A percentile compares a stretch with the other conserved stretches of the same genome.
phyloP scores from a whole-genome alignment of 2,329 filamentous ascomycete species.

The Aspergillus aculeatinus region DNA sequence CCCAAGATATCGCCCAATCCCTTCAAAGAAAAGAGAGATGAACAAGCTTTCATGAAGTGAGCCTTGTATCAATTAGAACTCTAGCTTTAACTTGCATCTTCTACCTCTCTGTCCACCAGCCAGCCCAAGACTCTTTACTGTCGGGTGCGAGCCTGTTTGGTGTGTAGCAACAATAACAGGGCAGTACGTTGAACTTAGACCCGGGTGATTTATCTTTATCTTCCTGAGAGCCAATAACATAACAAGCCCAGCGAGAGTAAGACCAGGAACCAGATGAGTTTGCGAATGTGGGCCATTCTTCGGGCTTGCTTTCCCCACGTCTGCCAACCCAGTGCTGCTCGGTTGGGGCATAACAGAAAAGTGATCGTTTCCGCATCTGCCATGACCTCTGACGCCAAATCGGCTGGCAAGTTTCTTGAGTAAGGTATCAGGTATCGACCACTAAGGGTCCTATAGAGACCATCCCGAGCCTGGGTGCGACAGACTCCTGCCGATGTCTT shows the following conservation, averaged over 20 bases:
- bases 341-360: constrained; percentile 17
- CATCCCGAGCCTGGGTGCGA: constrained; percentile 23
- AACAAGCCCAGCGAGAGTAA: background rate
- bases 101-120: too few species aligned
- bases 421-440: constrained; percentile 23
- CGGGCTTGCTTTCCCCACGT: constrained; percentile 4
- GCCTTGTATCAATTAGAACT: too few species aligned
- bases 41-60: too few species aligned
- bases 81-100: too few species aligned
- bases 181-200: too few species aligned
- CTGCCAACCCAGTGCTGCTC: constrained; percentile 14
- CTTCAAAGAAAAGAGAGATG: too few species aligned
- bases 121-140: too few species aligned
- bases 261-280: background rate
- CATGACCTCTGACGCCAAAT: constrained; percentile 19
- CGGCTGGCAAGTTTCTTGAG: constrained; percentile 13
- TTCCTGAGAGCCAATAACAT: background rate
- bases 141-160: too few species aligned
- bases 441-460: constrained; percentile 17
- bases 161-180: too few species aligned
- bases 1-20: too few species aligned
- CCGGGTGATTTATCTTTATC: background rate
- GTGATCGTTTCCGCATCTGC: constrained; percentile 14
- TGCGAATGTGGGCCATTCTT: background rate
- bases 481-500: constrained; percentile 12